Evolutionary conservation across 371 early-diverging fungal species (phyloP).

Genomic region (Mycotypha africana): DNA sequence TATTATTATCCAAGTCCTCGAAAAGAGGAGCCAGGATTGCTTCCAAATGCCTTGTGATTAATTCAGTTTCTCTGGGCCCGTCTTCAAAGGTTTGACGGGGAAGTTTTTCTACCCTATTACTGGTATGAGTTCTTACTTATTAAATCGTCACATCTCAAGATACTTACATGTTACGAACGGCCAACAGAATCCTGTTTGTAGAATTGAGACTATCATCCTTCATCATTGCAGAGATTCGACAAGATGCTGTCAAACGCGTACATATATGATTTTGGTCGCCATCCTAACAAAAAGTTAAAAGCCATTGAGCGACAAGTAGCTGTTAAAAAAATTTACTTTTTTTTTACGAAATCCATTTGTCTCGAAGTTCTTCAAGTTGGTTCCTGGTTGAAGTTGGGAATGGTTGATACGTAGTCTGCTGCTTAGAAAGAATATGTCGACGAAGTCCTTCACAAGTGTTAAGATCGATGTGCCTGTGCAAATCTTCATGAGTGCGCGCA

Average conservation of each 20-base stretch:
- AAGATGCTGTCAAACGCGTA: slow-evolving; percentile 11
- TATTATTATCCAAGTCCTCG: slow-evolving; percentile 16
- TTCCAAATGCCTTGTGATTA: slow-evolving; percentile 16
- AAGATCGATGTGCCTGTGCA: no score
- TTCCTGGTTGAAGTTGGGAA: no score
- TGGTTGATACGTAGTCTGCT: no score
- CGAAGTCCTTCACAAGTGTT: no score
- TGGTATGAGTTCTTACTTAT: slow-evolving; percentile 6
- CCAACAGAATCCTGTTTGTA: slow-evolving; percentile 15
- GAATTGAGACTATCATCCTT: slow-evolving; percentile 7
- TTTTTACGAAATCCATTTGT: no score
- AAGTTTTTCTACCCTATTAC: slow-evolving; percentile 17
- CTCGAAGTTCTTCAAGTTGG: no score
- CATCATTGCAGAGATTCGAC: slow-evolving; percentile 13
- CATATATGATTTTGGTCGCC: slow-evolving; percentile 10
- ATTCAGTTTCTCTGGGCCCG: slow-evolving; percentile 16
- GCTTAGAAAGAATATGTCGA: no score
- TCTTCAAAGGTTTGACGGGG: slow-evolving; percentile 10
- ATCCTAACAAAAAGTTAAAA: no score
- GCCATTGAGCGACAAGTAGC: no score
- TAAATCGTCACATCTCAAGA: slow-evolving; percentile 6
- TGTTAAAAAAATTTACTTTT: no score
- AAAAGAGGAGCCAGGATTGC: slow-evolving; percentile 18
- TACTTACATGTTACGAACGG: slow-evolving; percentile 16
- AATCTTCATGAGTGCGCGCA: no score